Conservation (phyloP, 1,139 yeast species). For the Diutina siamensis region DNA sequence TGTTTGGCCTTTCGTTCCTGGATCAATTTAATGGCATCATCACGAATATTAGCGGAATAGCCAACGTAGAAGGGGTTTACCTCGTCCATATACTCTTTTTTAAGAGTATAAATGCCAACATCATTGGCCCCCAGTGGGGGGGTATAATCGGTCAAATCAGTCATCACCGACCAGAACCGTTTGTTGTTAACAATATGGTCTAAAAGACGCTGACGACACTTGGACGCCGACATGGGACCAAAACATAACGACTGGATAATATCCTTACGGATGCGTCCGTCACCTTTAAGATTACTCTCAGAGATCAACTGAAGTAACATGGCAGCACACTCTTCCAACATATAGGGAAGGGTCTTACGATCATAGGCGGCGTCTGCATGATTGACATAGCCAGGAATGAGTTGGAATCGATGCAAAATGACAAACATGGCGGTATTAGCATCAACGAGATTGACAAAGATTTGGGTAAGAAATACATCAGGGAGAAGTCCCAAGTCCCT, state of each 20-base stretch:
- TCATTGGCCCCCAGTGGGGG: constrained; percentile 59
- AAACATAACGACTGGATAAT: constrained; percentile 73
- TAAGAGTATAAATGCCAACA: constrained; percentile 58
- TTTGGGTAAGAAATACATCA: constrained; percentile 65
- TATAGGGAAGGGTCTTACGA: constrained; percentile 34
- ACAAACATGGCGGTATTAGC: constrained; percentile 50
- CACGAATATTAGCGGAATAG: constrained; percentile 66
- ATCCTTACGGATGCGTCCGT: constrained; percentile 48
- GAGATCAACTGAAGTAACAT: constrained; percentile 59
- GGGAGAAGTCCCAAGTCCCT: constrained; percentile 75
- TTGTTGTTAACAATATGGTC: constrained; percentile 67
- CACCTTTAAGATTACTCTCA: constrained; percentile 51
- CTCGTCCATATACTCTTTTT: constrained; percentile 38
- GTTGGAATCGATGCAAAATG: constrained; percentile 60
- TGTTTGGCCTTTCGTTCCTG: constrained; percentile 27
- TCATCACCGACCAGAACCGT: constrained; percentile 56
- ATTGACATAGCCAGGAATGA: constrained; percentile 28
- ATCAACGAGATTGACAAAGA: constrained; percentile 44
- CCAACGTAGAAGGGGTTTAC: constrained; percentile 80
- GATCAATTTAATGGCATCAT: constrained; percentile 54
- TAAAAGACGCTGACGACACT: constrained; percentile 57
- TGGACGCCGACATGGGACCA: constrained; percentile 61
- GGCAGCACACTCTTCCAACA: constrained; percentile 72
- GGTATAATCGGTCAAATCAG: constrained; percentile 46
- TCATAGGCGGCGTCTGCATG: constrained; percentile 23